A percentile compares a stretch with the other conserved stretches of the same genome.
phyloP scores from a whole-genome alignment of 306 rosid genomes.

The Acacia acuminata region DNA sequence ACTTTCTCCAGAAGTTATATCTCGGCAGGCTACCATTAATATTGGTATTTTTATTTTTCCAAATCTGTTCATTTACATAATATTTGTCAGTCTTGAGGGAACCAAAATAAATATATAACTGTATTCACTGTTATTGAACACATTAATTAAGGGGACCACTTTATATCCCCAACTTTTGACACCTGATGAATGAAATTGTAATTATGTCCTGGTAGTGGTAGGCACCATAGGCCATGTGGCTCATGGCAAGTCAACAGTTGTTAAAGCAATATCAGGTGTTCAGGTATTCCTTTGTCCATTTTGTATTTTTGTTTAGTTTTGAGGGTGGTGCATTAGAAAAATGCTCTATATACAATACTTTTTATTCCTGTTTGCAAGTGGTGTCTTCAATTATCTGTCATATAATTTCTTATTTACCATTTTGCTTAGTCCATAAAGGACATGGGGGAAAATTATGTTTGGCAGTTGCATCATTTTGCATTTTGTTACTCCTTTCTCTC shows the following conservation, averaged over 20 bases:
- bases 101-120: background rate
- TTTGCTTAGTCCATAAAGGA: background rate
- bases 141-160: background rate
- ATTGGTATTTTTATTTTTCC: conserved; percentile 55
- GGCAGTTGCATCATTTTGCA: background rate
- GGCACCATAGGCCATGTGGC: conserved; percentile 99
- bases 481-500: background rate
- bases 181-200: conserved; percentile 18
- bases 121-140: background rate
- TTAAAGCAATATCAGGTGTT: conserved; percentile 96
- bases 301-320: background rate
- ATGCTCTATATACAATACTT: background rate
- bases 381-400: background rate
- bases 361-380: background rate
- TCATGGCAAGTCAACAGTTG: conserved; percentile 95
- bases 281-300: conserved; percentile 56
- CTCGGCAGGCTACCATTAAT: conserved; percentile 95
- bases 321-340: background rate
- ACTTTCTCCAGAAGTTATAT: conserved; percentile 93
- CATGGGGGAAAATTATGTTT: background rate
- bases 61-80: background rate
- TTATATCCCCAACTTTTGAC: background rate
- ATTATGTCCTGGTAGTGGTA: conserved; percentile 38
- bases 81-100: background rate
- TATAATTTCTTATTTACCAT: background rate